These are phyloP conservation scores for Darksidea phi DNA, from an alignment of 495 filamentous ascomycete species.

Conservation along the genomic window DNA sequence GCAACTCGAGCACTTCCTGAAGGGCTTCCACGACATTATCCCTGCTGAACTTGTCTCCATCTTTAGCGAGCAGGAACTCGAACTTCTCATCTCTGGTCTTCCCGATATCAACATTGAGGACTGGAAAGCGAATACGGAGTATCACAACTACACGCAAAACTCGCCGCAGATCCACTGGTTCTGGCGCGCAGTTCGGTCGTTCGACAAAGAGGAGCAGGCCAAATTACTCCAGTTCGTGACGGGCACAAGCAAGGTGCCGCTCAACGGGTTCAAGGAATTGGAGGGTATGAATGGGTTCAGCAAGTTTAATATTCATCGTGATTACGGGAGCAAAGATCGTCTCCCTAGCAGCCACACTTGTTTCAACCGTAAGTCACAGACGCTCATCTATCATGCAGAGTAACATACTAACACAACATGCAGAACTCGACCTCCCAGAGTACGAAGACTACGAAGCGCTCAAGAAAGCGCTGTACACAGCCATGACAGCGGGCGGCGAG, in stretches of 20 bases:
- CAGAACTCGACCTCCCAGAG: slow-evolving; percentile 97
- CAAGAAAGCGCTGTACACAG: slow-evolving; percentile 81
- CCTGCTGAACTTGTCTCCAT: slow-evolving; percentile 91
- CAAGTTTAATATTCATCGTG: slow-evolving; percentile 97
- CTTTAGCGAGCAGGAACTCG: slow-evolving; percentile 98
- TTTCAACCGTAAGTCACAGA: slow-evolving; percentile 87
- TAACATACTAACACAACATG: slow-evolving; percentile 39
- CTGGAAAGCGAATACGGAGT: slow-evolving; percentile 98
- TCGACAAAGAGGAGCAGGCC: slow-evolving; percentile 97
- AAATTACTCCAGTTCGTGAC: slow-evolving; percentile 98
- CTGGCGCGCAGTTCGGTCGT: slow-evolving; percentile 96
- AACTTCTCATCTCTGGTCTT: slow-evolving; percentile 93
- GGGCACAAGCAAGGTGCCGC: slow-evolving; percentile 95
- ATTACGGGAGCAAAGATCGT: slow-evolving; percentile 96
- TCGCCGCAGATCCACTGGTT: slow-evolving; percentile 99
- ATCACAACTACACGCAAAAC: slow-evolving; percentile 93
- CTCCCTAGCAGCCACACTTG: slow-evolving; percentile 96
- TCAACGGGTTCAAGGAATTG: slow-evolving; percentile 98
- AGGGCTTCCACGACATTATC: slow-evolving; percentile 98
- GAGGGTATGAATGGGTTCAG: slow-evolving; percentile 99
- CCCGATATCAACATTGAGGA: slow-evolving; percentile 98
- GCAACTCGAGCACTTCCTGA: slow-evolving; percentile 93
- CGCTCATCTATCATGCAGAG: background rate
- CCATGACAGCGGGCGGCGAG: slow-evolving; percentile 92
- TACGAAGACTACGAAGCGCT: slow-evolving; percentile 95